Evolutionary conservation across 306 rosid species (phyloP).

Genomic region (Vigna trinervia): DNA sequence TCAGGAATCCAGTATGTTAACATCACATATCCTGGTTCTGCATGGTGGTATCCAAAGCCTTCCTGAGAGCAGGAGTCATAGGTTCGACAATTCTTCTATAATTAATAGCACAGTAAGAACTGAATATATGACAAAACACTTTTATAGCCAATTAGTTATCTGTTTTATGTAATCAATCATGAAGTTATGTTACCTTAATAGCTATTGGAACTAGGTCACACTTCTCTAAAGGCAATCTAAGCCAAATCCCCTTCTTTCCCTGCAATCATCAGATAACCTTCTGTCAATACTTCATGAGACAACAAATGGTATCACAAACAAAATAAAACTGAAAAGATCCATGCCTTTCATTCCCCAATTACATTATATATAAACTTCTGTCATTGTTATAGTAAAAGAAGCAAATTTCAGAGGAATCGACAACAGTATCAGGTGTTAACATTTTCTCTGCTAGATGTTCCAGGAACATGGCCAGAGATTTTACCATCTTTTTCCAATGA

Average conservation of each 20-base stretch:
- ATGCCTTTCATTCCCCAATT: neutral
- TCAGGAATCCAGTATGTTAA: constrained; percentile 95
- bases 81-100: constrained; percentile 21
- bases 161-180: neutral
- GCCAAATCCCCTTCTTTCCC: constrained; percentile 99
- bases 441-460: too few relatives aligned
- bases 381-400: neutral
- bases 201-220: constrained; percentile 87
- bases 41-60: constrained; percentile 93
- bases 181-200: constrained; percentile 73
- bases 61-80: constrained; percentile 63
- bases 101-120: constrained; percentile 7
- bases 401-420: neutral
- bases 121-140: neutral
- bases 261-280: constrained; percentile 43
- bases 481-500: constrained; percentile 73
- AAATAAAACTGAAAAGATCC: neutral
- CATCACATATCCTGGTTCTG: constrained; percentile 89
- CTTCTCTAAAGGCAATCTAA: constrained; percentile 68
- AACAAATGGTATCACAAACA: neutral
- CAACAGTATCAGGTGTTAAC: neutral
- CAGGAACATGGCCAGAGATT: neutral
- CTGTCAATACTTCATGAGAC: neutral
- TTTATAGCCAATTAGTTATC: neutral
- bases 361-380: neutral